Evolutionary conservation across 805 yeast species (phyloP), one percentile per base, ranked within the genome.

Genomic region (Saccharomyces cerevisiae): DNA sequence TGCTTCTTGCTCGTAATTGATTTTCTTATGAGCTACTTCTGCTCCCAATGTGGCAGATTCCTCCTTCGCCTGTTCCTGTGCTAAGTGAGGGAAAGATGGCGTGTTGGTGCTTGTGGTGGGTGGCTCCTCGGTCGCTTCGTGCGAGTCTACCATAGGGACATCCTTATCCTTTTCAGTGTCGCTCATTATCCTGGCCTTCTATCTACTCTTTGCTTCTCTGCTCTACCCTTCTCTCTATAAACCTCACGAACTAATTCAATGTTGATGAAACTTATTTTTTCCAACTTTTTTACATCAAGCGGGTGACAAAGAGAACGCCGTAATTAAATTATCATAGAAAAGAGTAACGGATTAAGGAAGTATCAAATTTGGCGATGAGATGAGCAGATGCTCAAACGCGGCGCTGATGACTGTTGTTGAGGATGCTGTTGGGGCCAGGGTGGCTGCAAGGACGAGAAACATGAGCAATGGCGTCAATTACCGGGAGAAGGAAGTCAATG

Each of bases 1-100:
- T 3, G 71, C 69, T 49, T 70, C 72, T 41, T 69, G 66, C 32
- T 68, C 71, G 50, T 70, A 70, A 52, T 70, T 61, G 9, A 67
- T 48, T 11, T 50, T 43, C 6, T 46, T 46, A 1, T 41, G 14
- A 24, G 47, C 55, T 17, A 17, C 22, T 24, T 31, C 28, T 24
- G 26, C n/a, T 51, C 43, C 57, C 55, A 21, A 46, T 28, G 46
- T 43, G 41, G 24, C 32, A 36, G 50, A 47, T 36, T 36, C 29
- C 32, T 47, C 51, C 27, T 36, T 36, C 6, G 43, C 22, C 43
- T 36, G 26, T 13, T 32, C 46, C 41, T 57, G 66, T 50, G 62
- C 65, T 47, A 65, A 52, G 56, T 65, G 67, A 13, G 67, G 67
- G 49, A 65, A 52, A 46, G 62, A 47, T 29, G 68, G 67, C 28